Conservation (phyloP, 768 basidiomycete species). For the Suillus bovinus region DNA sequence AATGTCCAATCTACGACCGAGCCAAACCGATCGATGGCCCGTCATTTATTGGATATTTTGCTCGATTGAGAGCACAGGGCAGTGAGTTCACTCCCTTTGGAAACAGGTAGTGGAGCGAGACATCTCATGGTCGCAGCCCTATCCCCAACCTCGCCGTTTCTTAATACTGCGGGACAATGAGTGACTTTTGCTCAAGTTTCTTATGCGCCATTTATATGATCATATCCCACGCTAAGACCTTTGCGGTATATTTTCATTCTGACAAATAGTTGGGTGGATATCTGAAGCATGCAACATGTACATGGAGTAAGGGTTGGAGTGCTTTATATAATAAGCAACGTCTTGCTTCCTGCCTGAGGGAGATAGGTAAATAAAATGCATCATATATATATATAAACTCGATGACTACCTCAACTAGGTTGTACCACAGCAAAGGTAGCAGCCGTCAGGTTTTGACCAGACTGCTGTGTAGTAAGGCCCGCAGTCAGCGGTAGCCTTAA, state of each 20-base stretch:
- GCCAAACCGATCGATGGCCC: neutral
- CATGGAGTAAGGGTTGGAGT: neutral
- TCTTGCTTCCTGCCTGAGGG: neutral
- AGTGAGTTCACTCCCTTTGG: neutral
- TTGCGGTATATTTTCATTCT: neutral
- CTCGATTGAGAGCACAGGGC: too few relatives aligned
- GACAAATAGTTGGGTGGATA: neutral
- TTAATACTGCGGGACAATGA: neutral
- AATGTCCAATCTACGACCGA: neutral
- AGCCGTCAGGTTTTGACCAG: neutral
- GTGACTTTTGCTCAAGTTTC: neutral
- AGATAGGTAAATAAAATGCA: neutral
- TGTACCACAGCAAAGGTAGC: neutral
- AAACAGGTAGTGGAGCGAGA: neutral
- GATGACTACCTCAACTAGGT: neutral
- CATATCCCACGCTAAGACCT: neutral
- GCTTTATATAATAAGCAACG: neutral
- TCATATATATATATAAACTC: neutral
- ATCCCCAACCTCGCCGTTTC: neutral
- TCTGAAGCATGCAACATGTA: neutral
- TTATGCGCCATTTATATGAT: too few relatives aligned
- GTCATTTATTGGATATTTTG: neutral
- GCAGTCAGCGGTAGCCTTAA: neutral
- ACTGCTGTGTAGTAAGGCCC: neutral
- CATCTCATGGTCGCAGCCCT: neutral